phyloP scores from a whole-genome alignment of 441 rosid species.

The Pelargonium myrrhifolium region DNA sequence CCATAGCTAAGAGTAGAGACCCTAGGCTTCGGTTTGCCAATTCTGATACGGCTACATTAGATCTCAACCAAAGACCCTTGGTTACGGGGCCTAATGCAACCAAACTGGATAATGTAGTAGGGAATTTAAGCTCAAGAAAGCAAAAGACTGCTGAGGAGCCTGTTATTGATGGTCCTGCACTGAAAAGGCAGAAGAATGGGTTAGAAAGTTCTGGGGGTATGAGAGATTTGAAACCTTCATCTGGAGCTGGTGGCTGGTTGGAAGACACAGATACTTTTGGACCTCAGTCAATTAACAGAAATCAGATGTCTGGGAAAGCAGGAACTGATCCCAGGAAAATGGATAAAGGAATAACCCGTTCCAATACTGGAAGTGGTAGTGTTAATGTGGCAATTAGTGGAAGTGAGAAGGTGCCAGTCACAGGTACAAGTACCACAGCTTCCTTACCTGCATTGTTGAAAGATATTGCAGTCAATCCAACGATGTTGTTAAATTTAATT shows the following conservation, averaged over 20 bases:
- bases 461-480: slow-evolving; percentile 66
- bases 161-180: slow-evolving; percentile 39
- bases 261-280: slow-evolving; percentile 48
- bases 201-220: slow-evolving; percentile 30
- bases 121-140: slow-evolving; percentile 43
- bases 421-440: slow-evolving; percentile 25
- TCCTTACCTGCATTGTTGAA: slow-evolving; percentile 53
- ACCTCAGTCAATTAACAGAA: slow-evolving; percentile 28
- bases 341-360: slow-evolving; percentile 34
- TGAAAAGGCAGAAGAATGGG: slow-evolving; percentile 56
- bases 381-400: slow-evolving; percentile 27
- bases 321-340: slow-evolving; percentile 36
- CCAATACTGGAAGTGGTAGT: slow-evolving; percentile 26
- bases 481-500: slow-evolving; percentile 55
- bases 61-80: slow-evolving; percentile 27
- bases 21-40: slow-evolving; percentile 73
- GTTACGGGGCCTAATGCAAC: slow-evolving; percentile 25
- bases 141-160: slow-evolving; percentile 49
- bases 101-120: slow-evolving; percentile 37
- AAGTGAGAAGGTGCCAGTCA: slow-evolving; percentile 30
- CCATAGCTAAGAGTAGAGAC: slow-evolving; percentile 73
- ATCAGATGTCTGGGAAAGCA: slow-evolving; percentile 24
- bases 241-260: slow-evolving; percentile 63
- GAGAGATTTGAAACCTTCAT: slow-evolving; percentile 30
- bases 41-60: slow-evolving; percentile 36